phyloP scores from a whole-genome alignment of 2,329 filamentous ascomycete species.

The Colletotrichum eremochloae region DNA sequence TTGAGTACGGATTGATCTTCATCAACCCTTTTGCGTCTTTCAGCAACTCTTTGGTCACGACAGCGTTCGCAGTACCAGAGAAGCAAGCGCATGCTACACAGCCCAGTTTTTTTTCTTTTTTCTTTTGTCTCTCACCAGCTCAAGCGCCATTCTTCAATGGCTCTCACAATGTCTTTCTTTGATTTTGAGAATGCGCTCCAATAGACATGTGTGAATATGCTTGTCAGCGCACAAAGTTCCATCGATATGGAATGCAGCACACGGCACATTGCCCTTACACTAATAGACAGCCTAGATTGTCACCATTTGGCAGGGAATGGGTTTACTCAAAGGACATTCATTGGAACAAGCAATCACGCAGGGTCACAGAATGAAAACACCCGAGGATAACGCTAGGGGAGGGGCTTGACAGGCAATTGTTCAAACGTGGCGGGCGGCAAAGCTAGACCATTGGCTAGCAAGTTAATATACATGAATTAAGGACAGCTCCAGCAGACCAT shows the following conservation, averaged over 20 bases:
- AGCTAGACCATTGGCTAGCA: neutral
- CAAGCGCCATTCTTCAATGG: neutral
- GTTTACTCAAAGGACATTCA: neutral
- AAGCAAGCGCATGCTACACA: neutral
- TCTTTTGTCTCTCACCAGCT: neutral
- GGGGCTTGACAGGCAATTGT: neutral
- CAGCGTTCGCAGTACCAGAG: neutral
- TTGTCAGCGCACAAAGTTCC: neutral
- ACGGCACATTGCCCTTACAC: neutral
- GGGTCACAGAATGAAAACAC: neutral
- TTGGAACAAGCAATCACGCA: neutral
- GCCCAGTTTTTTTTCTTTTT: neutral
- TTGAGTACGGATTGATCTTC: neutral
- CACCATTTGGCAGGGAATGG: neutral
- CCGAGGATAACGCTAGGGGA: neutral
- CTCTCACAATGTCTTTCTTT: neutral
- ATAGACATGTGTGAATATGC: neutral
- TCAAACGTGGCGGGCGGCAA: neutral
- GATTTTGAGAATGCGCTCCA: neutral
- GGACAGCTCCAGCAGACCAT: neutral
- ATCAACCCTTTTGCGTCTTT: neutral
- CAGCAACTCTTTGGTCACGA: neutral
- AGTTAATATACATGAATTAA: neutral
- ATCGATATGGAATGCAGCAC: neutral
- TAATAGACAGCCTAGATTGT: constrained; percentile 35